Evolutionary conservation across 2,329 filamentous ascomycete species (phyloP).

Genomic region (Diaporthe citrichinensis): DNA sequence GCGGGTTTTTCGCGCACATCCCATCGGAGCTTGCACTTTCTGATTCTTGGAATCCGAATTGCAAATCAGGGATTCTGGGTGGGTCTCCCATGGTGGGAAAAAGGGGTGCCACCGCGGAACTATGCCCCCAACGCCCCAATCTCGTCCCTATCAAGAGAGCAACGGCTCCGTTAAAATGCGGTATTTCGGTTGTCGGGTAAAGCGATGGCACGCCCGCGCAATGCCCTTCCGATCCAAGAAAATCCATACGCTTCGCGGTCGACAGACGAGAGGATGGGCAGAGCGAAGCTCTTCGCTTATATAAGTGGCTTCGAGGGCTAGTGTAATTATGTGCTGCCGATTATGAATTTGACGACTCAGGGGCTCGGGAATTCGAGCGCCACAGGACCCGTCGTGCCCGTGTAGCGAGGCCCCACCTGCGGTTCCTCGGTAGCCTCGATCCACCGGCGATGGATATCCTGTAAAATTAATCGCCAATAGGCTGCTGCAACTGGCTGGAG

Average conservation of each 20-base stretch:
- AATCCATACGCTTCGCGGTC: constrained; percentile 9
- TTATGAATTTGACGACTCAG: constrained; percentile 28
- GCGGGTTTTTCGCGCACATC: background rate
- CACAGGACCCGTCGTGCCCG: constrained; percentile 6
- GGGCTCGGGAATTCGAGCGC: constrained; percentile 29
- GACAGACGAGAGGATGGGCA: background rate
- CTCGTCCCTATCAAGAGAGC: background rate
- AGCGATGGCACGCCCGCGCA: background rate
- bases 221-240: background rate
- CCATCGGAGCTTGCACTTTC: constrained; percentile 15
- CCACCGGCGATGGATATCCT: constrained; percentile 19
- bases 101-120: constrained; percentile 15
- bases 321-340: background rate
- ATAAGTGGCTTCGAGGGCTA: constrained; percentile 12
- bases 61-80: constrained; percentile 25
- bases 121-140: constrained; percentile 13
- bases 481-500: constrained; percentile 11
- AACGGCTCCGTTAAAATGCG: constrained; percentile 2
- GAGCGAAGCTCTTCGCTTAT: constrained; percentile 9
- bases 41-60: constrained; percentile 13
- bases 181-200: background rate
- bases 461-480: constrained; percentile 27
- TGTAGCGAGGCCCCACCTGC: constrained; percentile 20
- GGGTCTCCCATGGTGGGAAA: constrained; percentile 29
- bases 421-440: constrained; percentile 29